These are phyloP conservation scores for Xanthoconium stramineum DNA, from an alignment of 768 basidiomycete species.

Conservation along the genomic window DNA sequence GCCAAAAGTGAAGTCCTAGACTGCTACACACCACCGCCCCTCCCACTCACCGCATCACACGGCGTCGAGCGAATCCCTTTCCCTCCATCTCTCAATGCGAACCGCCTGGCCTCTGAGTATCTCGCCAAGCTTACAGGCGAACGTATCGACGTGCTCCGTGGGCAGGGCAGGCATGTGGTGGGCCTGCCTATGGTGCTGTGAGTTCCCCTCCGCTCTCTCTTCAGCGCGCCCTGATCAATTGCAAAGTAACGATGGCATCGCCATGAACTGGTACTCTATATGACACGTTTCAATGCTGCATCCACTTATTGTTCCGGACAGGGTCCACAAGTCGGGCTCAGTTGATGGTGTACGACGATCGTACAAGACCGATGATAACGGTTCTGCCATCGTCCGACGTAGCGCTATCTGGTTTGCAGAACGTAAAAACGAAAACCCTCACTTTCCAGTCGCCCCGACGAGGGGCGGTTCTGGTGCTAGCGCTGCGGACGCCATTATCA, in stretches of 20 bases:
- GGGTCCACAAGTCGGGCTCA: constrained; percentile 11
- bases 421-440: background rate
- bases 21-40: constrained; percentile 6
- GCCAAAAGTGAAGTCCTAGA: background rate
- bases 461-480: constrained; percentile 10
- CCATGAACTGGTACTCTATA: constrained; percentile 27
- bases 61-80: constrained; percentile 30
- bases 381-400: background rate
- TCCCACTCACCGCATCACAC: constrained; percentile 19
- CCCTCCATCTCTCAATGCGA: constrained; percentile 6
- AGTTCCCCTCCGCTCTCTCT: constrained; percentile 5
- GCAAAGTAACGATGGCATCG: constrained; percentile 27
- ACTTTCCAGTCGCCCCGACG: background rate
- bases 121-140: constrained; percentile 18
- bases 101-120: constrained; percentile 7
- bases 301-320: constrained; percentile 11
- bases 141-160: constrained; percentile 15
- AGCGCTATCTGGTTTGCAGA: background rate
- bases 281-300: background rate
- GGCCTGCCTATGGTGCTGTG: constrained; percentile 27
- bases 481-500: constrained; percentile 19
- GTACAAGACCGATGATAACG: background rate
- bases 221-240: constrained; percentile 4
- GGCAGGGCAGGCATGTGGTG: constrained; percentile 23
- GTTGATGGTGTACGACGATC: background rate